Conservation (phyloP, 257 asterid genomes). For the Solanum boliviense region DNA sequence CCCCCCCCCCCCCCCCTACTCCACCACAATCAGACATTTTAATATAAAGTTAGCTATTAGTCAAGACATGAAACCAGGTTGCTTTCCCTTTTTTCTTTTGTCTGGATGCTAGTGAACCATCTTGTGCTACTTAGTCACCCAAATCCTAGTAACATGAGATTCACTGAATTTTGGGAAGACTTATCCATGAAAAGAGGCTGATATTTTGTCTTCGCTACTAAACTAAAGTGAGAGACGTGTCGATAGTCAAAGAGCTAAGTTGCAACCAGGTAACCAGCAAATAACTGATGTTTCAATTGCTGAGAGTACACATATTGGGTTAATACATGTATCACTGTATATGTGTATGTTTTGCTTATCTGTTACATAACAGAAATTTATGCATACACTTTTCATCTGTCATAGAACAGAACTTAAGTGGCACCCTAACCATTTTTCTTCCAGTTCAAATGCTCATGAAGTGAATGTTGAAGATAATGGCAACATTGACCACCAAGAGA, state of each 20-base stretch:
- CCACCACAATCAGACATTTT: background rate
- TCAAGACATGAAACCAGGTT: background rate
- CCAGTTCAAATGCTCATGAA: background rate
- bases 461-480: background rate
- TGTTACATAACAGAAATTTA: background rate
- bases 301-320: background rate
- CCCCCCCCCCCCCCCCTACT: background rate
- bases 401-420: background rate
- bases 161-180: background rate
- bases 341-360: background rate
- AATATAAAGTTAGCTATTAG: background rate
- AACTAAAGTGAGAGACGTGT: background rate
- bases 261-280: background rate
- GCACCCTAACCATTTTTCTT: background rate
- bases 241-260: background rate
- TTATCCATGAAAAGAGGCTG: background rate
- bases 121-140: background rate
- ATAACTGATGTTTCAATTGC: background rate
- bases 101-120: background rate
- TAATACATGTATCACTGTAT: background rate
- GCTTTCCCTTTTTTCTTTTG: background rate
- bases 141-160: background rate
- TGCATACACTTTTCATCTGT: background rate
- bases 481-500: slow-evolving; percentile 4
- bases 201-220: background rate